phyloP scores from a whole-genome alignment of 768 basidiomycete species.

The Lenzites betulinus region DNA sequence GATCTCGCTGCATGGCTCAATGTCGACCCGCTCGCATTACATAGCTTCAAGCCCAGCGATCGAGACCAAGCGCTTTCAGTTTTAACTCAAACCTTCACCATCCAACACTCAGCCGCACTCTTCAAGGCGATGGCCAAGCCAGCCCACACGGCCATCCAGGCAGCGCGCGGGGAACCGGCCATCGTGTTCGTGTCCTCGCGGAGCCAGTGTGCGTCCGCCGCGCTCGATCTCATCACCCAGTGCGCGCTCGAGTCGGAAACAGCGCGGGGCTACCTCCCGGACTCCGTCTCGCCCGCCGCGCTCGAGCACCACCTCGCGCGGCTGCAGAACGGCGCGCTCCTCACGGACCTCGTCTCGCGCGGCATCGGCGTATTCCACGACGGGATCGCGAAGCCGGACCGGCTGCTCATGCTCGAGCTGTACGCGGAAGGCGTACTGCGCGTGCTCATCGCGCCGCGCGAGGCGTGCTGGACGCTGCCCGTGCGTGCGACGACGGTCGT shows the following conservation, averaged over 20 bases:
- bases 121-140: conserved; percentile 94
- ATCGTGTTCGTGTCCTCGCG: conserved; percentile 91
- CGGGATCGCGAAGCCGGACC: conserved; percentile 68
- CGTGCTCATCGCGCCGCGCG: conserved; percentile 80
- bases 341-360: conserved; percentile 72
- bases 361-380: conserved; percentile 88
- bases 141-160: conserved; percentile 72
- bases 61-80: conserved; percentile 78
- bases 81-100: conserved; percentile 76
- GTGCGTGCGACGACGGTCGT: conserved; percentile 80
- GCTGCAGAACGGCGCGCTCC: conserved; percentile 55
- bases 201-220: conserved; percentile 69
- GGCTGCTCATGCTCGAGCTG: conserved; percentile 72
- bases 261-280: conserved; percentile 65
- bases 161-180: conserved; percentile 48
- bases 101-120: conserved; percentile 82
- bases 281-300: conserved; percentile 47
- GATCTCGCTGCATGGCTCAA: conserved; percentile 86
- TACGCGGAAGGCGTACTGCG: conserved; percentile 79
- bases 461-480: conserved; percentile 89
- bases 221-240: conserved; percentile 85
- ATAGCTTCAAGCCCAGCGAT: conserved; percentile 80
- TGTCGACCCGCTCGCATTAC: conserved; percentile 61
- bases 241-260: conserved; percentile 76
- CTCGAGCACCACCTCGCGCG: conserved; percentile 60